These are phyloP conservation scores for Mortierella sp. DNA, from an alignment of 371 early-diverging fungal genomes.

Conservation along the genomic window DNA sequence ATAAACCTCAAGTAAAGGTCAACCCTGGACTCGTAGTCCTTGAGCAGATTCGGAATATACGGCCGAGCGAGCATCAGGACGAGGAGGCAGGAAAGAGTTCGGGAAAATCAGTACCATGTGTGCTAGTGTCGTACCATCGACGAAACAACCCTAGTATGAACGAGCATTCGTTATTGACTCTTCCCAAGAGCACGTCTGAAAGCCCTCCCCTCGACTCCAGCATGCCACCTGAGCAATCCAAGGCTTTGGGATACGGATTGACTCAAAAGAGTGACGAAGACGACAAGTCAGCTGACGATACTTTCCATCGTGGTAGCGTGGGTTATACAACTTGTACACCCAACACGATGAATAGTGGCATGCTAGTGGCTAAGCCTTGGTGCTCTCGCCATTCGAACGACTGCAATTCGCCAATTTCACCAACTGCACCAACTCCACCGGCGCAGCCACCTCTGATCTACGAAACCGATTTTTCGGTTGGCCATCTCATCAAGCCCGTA, in stretches of 20 bases:
- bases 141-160: conserved; percentile 3
- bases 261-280: background rate
- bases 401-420: background rate
- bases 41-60: conserved; percentile 38
- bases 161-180: background rate
- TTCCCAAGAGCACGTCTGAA: background rate
- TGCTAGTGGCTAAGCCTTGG: background rate
- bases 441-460: background rate
- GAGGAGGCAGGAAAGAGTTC: background rate
- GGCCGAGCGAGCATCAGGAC: background rate
- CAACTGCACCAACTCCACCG: background rate
- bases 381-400: background rate
- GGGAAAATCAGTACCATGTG: conserved; percentile 29
- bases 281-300: background rate
- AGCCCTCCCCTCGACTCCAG: background rate
- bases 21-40: conserved; percentile 44
- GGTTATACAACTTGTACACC: background rate
- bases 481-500: conserved; percentile 46
- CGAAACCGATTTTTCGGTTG: conserved; percentile 19
- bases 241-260: background rate
- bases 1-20: conserved; percentile 40
- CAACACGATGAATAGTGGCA: background rate
- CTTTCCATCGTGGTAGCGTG: background rate
- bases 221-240: background rate
- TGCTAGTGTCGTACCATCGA: conserved; percentile 49